Evolutionary conservation across 345 rosid species (phyloP), one percentile per base, ranked within the genome.

Genomic region (Gossypium sturtianum): DNA sequence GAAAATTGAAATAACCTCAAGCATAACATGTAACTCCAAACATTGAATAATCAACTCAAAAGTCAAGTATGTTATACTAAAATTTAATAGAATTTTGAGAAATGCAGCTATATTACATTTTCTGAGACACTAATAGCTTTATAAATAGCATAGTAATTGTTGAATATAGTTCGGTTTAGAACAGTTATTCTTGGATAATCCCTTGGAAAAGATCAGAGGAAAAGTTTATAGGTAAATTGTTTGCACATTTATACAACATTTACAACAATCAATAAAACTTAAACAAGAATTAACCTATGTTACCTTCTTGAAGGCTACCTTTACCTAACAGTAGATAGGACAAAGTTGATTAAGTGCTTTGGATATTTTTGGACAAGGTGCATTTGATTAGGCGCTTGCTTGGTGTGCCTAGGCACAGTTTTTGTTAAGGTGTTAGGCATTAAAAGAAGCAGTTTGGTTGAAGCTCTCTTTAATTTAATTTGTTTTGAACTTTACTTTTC

Each of bases 51-150:
- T 65, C 47, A n/a, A 19, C 8, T 43, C 15, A 11, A 64, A 65
- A 1, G 29, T 20, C 52, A 9, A 38, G 22, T 17, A 19, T 5
- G 17, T 43, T 44, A 41, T 44, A 51, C 70, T 65, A n/a, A n/a
- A 20, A 38, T 65, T 3, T 65, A 43, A 38, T 41, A 41, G 69
- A 41, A 64, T 66, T 66, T 19, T 12, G n/a, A 66, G 27, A n/a
- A 66, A 44, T 66, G 53, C 20, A 66, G 53, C 53, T 66, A 66
- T 44, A 12, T 66, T 66, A 66, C 15, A 45, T 66, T 66, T 43
- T 65, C 51, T 59, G 7, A 25, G 25, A 59, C 13, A 59, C 7
- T 5, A 34, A 7, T 22, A 3, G 12, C 34, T 59, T 7, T 59
- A 7, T 9, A 59, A 23, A 23, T 59, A 34, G 9, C 63, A 7